A percentile compares a stretch with the other conserved stretches of the same genome.
These are phyloP conservation scores for Amylocarpus encephaloides DNA, from an alignment of 2,329 filamentous ascomycete genomes.

Conservation along the genomic window DNA sequence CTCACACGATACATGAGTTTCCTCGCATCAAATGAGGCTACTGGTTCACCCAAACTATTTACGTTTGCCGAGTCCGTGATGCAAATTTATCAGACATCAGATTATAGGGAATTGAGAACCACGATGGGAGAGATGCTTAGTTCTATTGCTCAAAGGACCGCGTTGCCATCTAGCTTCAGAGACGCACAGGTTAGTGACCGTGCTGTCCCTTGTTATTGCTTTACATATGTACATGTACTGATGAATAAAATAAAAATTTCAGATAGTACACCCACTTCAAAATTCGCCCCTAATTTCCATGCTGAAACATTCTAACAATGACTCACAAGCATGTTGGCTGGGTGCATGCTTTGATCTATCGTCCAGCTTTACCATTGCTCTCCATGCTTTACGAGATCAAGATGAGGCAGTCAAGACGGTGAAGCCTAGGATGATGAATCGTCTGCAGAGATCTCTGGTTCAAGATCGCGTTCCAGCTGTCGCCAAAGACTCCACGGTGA, in stretches of 20 bases:
- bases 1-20: conserved; percentile 23
- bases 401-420: conserved; percentile 41
- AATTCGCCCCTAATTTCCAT: conserved; percentile 48
- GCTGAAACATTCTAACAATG: conserved; percentile 35
- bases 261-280: conserved; percentile 54
- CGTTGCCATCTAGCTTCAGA: conserved; percentile 28
- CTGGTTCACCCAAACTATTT: background rate
- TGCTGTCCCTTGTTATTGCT: conserved; percentile 19
- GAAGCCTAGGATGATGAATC: conserved; percentile 45
- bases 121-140: conserved; percentile 23
- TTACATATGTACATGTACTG: conserved; percentile 28
- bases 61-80: conserved; percentile 16
- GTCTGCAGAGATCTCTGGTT: conserved; percentile 54
- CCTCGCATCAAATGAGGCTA: background rate
- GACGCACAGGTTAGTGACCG: conserved; percentile 40
- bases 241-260: conserved; percentile 30
- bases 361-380: conserved; percentile 38
- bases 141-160: conserved; percentile 19
- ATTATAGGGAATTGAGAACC: conserved; percentile 21
- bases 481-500: conserved; percentile 54
- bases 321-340: conserved; percentile 39
- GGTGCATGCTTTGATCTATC: conserved; percentile 47
- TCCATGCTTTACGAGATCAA: conserved; percentile 36
- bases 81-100: conserved; percentile 21
- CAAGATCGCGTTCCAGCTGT: conserved; percentile 48